Evolutionary conservation across 768 basidiomycete genomes (phyloP).

Genomic region (Cyclocybe aegerita): DNA sequence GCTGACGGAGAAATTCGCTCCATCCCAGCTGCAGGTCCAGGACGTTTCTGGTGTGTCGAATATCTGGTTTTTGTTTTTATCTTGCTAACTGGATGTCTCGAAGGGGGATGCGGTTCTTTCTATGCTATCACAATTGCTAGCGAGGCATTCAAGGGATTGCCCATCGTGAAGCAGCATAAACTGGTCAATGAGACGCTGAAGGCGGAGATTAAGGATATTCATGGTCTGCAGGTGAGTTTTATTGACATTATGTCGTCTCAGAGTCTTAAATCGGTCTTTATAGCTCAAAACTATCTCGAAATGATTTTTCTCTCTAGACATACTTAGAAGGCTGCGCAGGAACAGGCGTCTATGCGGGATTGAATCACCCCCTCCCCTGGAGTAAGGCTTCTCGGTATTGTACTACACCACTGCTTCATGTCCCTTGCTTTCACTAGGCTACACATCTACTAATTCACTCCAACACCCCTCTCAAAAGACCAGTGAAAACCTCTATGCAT

Average conservation of each 20-base stretch:
- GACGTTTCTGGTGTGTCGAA: constrained; percentile 89
- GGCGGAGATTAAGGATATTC: constrained; percentile 86
- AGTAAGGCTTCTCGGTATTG: background rate
- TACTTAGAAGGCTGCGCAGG: background rate
- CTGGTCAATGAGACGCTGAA: constrained; percentile 86
- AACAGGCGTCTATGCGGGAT: no score
- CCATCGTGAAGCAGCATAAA: constrained; percentile 91
- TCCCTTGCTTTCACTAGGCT: background rate
- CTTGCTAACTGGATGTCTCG: background rate
- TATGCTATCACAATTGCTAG: constrained; percentile 91
- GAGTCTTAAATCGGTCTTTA: background rate
- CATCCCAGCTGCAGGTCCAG: constrained; percentile 80
- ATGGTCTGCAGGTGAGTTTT: constrained; percentile 85
- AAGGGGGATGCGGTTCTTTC: constrained; percentile 97
- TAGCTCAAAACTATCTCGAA: constrained; percentile 27
- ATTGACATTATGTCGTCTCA: background rate
- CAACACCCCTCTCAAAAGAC: no score
- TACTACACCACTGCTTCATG: background rate
- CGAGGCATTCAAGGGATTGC: constrained; percentile 78
- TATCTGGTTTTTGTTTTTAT: background rate
- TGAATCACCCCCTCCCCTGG: no score
- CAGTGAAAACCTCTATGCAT: background rate
- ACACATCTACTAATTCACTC: background rate
- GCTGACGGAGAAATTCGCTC: constrained; percentile 71
- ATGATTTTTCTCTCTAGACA: background rate